These are phyloP conservation scores for Capsicum baccatum DNA, from an alignment of 257 asterid species.

Conservation along the genomic window DNA sequence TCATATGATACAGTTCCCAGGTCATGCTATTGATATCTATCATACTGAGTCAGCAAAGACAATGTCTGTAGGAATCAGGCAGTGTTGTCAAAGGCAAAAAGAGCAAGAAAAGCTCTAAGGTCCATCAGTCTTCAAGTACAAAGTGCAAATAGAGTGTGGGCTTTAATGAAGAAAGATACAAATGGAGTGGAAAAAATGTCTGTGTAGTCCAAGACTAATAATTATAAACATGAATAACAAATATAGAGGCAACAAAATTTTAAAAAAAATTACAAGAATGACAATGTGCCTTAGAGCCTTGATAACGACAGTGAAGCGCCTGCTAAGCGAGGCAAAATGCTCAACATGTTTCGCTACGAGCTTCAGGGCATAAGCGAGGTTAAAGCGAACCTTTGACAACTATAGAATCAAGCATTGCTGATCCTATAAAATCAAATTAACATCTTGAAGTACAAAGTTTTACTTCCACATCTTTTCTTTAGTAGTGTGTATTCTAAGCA, in stretches of 20 bases:
- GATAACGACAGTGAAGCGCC: background rate
- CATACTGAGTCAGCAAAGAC: background rate
- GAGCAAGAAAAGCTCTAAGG: background rate
- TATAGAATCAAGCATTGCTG: background rate
- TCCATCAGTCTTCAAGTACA: background rate
- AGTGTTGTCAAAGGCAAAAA: background rate
- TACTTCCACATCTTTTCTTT: background rate
- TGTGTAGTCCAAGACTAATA: background rate
- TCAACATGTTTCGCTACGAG: background rate
- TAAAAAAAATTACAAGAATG: no score
- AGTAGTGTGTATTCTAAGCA: background rate
- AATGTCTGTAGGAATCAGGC: background rate
- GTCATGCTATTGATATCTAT: slow-evolving; percentile 8
- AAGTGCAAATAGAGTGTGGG: no score
- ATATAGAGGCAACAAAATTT: background rate
- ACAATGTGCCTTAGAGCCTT: background rate
- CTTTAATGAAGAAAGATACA: background rate
- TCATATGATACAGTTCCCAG: slow-evolving; percentile 1
- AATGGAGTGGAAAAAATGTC: background rate
- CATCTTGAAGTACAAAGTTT: background rate
- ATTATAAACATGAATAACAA: background rate
- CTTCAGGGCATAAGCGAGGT: background rate
- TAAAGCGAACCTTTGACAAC: background rate
- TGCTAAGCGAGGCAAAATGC: background rate
- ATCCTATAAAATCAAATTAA: background rate